A percentile compares a stretch with the other conserved stretches of the same genome.
Evolutionary conservation across 2,329 filamentous ascomycete genomes (phyloP).

Genomic region (Fusarium chaquense): DNA sequence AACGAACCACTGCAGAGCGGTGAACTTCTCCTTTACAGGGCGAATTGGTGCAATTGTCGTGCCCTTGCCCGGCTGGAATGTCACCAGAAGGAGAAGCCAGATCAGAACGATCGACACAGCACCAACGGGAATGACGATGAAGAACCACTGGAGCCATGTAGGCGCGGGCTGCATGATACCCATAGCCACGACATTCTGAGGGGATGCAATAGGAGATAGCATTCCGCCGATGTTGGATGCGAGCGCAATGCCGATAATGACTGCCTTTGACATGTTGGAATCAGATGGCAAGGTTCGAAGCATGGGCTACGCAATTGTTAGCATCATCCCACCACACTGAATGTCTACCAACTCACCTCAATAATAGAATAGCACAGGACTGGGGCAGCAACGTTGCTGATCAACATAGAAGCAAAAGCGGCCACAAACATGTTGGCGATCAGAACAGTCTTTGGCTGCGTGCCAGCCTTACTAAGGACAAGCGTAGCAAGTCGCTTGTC

Average conservation of each 20-base stretch:
- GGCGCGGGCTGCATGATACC: slow-evolving; percentile 94
- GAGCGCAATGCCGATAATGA: slow-evolving; percentile 94
- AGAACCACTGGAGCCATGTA: slow-evolving; percentile 97
- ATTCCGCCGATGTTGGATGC: slow-evolving; percentile 97
- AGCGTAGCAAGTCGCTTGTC: slow-evolving; percentile 97
- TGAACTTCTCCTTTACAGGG: slow-evolving; percentile 88
- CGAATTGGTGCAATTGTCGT: slow-evolving; percentile 93
- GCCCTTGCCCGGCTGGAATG: slow-evolving; percentile 86
- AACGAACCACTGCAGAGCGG: slow-evolving; percentile 93
- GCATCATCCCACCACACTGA: neutral
- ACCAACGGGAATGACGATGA: slow-evolving; percentile 92
- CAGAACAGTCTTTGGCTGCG: slow-evolving; percentile 86
- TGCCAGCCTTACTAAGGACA: slow-evolving; percentile 95
- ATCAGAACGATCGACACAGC: slow-evolving; percentile 88
- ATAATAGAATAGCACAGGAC: slow-evolving; percentile 98
- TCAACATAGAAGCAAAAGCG: slow-evolving; percentile 98
- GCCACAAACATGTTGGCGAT: slow-evolving; percentile 99
- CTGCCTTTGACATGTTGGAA: slow-evolving; percentile 92
- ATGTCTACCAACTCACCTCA: slow-evolving; percentile 68
- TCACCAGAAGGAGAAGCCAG: slow-evolving; percentile 86
- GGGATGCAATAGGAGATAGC: slow-evolving; percentile 95
- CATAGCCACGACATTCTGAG: slow-evolving; percentile 96
- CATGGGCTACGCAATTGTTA: slow-evolving; percentile 73
- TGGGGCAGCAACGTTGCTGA: slow-evolving; percentile 96
- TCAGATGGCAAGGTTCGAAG: slow-evolving; percentile 91